phyloP scores from a whole-genome alignment of 208 protist genomes.

The Naegleria fowleri region DNA sequence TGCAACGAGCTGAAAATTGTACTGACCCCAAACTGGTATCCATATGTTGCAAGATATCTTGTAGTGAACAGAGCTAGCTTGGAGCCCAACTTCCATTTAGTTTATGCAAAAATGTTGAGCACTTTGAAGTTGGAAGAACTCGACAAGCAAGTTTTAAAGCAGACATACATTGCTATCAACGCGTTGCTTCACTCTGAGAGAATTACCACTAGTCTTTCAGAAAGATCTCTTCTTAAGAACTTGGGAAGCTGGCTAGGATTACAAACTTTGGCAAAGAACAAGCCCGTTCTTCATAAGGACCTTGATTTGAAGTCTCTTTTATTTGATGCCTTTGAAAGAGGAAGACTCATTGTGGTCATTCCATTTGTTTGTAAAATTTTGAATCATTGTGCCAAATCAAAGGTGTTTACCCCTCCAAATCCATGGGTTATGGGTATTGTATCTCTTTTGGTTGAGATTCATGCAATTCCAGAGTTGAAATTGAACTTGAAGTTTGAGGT shows the following conservation, averaged over 20 bases:
- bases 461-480: slow-evolving; percentile 85
- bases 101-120: slow-evolving; percentile 77
- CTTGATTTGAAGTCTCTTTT: slow-evolving; percentile 90
- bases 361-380: slow-evolving; percentile 92
- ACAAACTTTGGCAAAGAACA: slow-evolving; percentile 94
- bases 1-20: slow-evolving; percentile 41
- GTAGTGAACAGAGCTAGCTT: slow-evolving; percentile 94
- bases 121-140: slow-evolving; percentile 69
- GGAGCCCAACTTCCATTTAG: slow-evolving; percentile 94
- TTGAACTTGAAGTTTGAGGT: slow-evolving; percentile 96
- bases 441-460: slow-evolving; percentile 85
- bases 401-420: slow-evolving; percentile 92
- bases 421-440: slow-evolving; percentile 95
- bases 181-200: slow-evolving; percentile 82
- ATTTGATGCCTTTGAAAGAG: slow-evolving; percentile 81
- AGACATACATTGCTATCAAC: slow-evolving; percentile 70
- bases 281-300: slow-evolving; percentile 87
- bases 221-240: slow-evolving; percentile 93
- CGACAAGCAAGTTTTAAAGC: slow-evolving; percentile 63
- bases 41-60: slow-evolving; percentile 84
- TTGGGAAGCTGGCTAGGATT: slow-evolving; percentile 94
- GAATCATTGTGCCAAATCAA: slow-evolving; percentile 66
- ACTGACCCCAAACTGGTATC: slow-evolving; percentile 31
- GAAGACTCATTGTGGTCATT: slow-evolving; percentile 85
- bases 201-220: slow-evolving; percentile 73